These are phyloP conservation scores for Setaria viridis DNA, from an alignment of 202 grass and related monocot species.

Conservation along the genomic window DNA sequence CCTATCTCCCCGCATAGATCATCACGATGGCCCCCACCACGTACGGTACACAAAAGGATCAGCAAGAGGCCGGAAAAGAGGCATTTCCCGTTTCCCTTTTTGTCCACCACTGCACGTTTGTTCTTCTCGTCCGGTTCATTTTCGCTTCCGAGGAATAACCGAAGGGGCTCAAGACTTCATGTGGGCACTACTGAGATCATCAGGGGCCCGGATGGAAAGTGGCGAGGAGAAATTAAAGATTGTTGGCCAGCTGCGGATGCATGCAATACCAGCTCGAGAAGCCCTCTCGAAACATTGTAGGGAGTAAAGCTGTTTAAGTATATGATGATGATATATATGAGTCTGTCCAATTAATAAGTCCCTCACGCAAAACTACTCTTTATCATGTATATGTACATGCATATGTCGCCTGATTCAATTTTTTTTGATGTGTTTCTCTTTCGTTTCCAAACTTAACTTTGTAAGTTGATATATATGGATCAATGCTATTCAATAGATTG, in stretches of 20 bases:
- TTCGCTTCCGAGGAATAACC: slow-evolving; percentile 47
- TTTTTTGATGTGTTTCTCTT: slow-evolving; percentile 37
- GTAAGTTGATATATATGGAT: slow-evolving; percentile 30
- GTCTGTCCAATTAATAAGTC: slow-evolving; percentile 46
- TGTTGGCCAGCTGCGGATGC: slow-evolving; percentile 36
- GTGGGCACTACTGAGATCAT: slow-evolving; percentile 4
- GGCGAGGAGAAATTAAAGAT: slow-evolving; percentile 29
- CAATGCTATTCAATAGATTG: slow-evolving; percentile 20
- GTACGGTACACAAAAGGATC: slow-evolving; percentile 15
- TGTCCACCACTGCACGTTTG: background rate
- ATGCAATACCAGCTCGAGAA: slow-evolving; percentile 38
- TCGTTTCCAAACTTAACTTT: background rate
- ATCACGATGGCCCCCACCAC: background rate
- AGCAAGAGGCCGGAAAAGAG: background rate
- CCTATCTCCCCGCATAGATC: slow-evolving; percentile 53
- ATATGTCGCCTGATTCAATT: slow-evolving; percentile 35
- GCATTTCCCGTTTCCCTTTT: slow-evolving; percentile 15
- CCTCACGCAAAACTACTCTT: slow-evolving; percentile 31
- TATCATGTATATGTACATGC: slow-evolving; percentile 54
- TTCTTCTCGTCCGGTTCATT: slow-evolving; percentile 28
- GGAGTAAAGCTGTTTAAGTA: slow-evolving; percentile 42
- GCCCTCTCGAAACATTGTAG: slow-evolving; percentile 53
- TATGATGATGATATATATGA: slow-evolving; percentile 30
- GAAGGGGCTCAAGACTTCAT: slow-evolving; percentile 36
- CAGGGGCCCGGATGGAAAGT: slow-evolving; percentile 24